Base-by-base conservation (phyloP, 257 asterid genomes). In the Lantana camara region DNA sequence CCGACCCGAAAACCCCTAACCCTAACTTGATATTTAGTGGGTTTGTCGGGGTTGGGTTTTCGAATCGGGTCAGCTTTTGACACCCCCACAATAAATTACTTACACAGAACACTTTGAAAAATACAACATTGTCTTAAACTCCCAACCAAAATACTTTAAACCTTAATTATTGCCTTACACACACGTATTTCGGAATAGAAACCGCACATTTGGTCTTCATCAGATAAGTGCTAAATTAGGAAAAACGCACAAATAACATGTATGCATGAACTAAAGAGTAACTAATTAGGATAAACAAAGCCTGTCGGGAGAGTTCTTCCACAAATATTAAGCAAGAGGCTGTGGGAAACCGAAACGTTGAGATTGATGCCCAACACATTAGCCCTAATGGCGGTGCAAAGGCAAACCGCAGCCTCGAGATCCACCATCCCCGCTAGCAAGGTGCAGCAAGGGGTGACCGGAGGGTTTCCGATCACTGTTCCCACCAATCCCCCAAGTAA, bases 331-430 rank as follows among this genome's bases (percentile, higher is more conserved):
- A 78, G 67, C 15, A 74, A 15, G 13, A 71, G 50, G 35, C 30
- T 66, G 30, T 70, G 60, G 3, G 80, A 13, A 13, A 72, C 9
- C 4, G 78, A 78, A 0, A 68, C 24, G 14, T 77, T 57, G 5
- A 68, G 48, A 34, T 63, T 68, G 29, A 68, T 17, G 12, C 82
- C 79, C 5, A 73, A 17, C 7, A 77, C n/a, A 8, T 68, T 77
- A 3, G 73, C 82, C 53, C 60, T 53, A n/a, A 72, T 58, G 41
- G 76, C 82, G 13, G 60, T 59, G 82, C 82, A 72, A 19, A 68
- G 57, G 51, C 82, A 77, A 12, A 20, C 29, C 7, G 76, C 75
- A 8, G 44, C 78, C 71, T 74, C 80, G 15, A 71, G 17, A 10
- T 71, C 62, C 10, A 1, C 63, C 54, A 78, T 58, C 12, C 83